These are phyloP conservation scores for Sodiomyces alkalinus DNA, from an alignment of 2,329 filamentous ascomycete species.

Conservation along the genomic window DNA sequence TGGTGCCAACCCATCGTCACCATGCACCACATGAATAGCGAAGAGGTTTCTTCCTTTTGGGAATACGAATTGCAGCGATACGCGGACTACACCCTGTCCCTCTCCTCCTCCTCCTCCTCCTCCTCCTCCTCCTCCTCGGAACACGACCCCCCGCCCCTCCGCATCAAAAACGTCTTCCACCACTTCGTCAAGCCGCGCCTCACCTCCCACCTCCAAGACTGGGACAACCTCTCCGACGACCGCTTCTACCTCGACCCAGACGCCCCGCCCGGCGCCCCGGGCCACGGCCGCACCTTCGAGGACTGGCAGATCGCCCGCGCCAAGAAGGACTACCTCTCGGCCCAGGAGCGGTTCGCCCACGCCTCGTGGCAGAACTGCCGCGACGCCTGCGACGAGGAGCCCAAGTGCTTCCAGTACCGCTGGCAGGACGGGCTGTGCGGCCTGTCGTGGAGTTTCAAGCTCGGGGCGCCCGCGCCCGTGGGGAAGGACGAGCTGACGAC, in stretches of 20 bases:
- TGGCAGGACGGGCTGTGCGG: slow-evolving; percentile 23
- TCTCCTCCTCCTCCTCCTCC: no score
- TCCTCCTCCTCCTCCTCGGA: no score
- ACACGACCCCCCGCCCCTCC: slow-evolving; percentile 16
- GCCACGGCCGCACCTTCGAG: slow-evolving; percentile 12
- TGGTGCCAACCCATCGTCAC: slow-evolving; percentile 42
- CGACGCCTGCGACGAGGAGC: slow-evolving; percentile 23
- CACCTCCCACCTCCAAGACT: slow-evolving; percentile 23
- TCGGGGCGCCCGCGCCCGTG: slow-evolving; percentile 21
- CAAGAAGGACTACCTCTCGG: slow-evolving; percentile 17
- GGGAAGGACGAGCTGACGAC: slow-evolving; percentile 14
- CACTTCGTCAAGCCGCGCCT: slow-evolving; percentile 28
- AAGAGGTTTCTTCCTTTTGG: slow-evolving; percentile 34
- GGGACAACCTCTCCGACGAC: slow-evolving; percentile 37
- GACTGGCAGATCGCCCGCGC: slow-evolving; percentile 16
- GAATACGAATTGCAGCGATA: slow-evolving; percentile 31
- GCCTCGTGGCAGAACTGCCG: slow-evolving; percentile 25
- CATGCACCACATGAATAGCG: slow-evolving; percentile 37
- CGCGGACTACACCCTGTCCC: no score
- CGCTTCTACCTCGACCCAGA: slow-evolving; percentile 24
- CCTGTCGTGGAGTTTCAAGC: slow-evolving; percentile 18
- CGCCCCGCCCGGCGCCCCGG: slow-evolving; percentile 15
- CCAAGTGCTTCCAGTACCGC: slow-evolving; percentile 24
- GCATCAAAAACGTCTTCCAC: slow-evolving; percentile 31
- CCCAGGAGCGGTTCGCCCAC: slow-evolving; percentile 25